These are phyloP conservation scores for Pseudocercospora ulei DNA, from an alignment of 2,329 filamentous ascomycete genomes.

Conservation along the genomic window DNA sequence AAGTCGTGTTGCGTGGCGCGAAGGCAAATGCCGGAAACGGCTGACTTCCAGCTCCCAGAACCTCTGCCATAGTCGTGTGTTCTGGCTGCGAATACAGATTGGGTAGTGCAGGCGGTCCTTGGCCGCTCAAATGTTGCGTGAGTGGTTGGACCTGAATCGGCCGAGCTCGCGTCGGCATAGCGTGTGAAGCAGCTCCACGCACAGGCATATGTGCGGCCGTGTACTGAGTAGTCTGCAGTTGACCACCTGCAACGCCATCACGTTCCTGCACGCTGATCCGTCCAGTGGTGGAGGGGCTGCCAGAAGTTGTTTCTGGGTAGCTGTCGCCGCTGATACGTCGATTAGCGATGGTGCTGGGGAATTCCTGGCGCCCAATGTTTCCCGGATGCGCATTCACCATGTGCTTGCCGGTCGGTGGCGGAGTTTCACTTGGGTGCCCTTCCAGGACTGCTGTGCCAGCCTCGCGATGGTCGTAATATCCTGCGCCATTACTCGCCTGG, in stretches of 20 bases:
- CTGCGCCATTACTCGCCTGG: background rate
- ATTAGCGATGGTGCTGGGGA: background rate
- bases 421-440: background rate
- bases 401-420: background rate
- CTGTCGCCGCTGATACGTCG: slow-evolving; percentile 14
- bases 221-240: background rate
- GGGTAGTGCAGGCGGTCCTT: background rate
- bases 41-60: background rate
- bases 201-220: background rate
- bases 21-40: background rate
- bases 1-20: background rate
- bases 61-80: background rate
- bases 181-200: background rate
- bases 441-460: background rate
- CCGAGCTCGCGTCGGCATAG: background rate
- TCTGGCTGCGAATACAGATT: background rate
- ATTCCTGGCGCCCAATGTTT: background rate
- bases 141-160: background rate
- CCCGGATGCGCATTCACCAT: too few species aligned
- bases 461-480: background rate
- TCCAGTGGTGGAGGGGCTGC: slow-evolving; percentile 13
- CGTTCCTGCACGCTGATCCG: background rate
- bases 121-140: background rate
- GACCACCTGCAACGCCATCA: too few species aligned
- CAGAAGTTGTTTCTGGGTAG: slow-evolving; percentile 19